Conservation (phyloP, 805 yeast species). For the Dipodascus albidus region DNA sequence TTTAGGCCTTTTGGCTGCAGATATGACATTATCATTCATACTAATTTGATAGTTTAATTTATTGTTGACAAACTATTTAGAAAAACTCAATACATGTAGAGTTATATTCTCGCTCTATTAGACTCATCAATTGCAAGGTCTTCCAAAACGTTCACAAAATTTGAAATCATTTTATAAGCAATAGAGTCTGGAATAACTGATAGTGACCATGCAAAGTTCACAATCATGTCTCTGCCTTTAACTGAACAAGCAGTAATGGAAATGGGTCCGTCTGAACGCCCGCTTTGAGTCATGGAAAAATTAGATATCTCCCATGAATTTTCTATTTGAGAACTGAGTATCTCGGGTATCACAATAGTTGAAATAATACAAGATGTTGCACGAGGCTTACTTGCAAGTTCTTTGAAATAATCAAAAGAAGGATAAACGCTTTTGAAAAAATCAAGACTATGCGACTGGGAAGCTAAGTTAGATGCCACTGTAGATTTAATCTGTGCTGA, state of each 20-base stretch:
- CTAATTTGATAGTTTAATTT: no score
- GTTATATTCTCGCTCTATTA: no score
- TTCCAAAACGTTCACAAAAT: no score
- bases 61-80: no score
- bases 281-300: not conserved
- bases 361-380: not conserved
- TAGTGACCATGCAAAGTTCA: not conserved
- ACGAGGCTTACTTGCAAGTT: not conserved
- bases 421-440: not conserved
- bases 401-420: not conserved
- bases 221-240: not conserved
- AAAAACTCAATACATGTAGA: no score
- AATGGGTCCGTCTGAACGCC: not conserved
- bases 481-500: not conserved
- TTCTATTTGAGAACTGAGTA: not conserved
- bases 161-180: no score
- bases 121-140: no score
- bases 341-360: not conserved
- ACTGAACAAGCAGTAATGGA: not conserved
- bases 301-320: not conserved
- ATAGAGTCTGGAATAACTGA: not conserved
- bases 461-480: not conserved
- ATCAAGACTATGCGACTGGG: not conserved
- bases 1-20: no score
- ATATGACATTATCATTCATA: no score